phyloP scores from a whole-genome alignment of 202 grass and related monocot species.

The Saccharum hybrid region DNA sequence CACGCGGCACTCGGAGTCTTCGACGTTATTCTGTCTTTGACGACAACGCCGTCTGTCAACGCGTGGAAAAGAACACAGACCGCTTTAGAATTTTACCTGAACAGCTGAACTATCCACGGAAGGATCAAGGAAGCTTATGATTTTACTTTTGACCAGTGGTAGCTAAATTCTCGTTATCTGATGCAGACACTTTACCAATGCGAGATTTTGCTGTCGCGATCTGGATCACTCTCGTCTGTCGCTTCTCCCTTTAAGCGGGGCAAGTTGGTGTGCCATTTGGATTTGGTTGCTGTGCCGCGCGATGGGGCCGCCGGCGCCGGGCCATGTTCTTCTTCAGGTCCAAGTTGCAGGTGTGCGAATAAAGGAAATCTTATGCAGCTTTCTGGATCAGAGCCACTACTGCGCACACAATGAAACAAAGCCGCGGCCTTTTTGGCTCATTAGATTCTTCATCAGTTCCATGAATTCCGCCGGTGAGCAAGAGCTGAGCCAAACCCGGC shows the following conservation, averaged over 20 bases:
- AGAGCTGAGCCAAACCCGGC: conserved; percentile 30
- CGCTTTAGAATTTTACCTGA: neutral
- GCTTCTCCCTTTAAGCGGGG: neutral
- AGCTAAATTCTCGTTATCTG: conserved; percentile 1
- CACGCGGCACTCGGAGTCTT: neutral
- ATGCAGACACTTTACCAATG: conserved; percentile 36
- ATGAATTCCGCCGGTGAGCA: conserved; percentile 32
- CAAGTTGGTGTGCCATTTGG: conserved; percentile 12
- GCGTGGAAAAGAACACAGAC: neutral
- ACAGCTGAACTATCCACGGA: conserved; percentile 6
- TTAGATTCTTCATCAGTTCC: neutral
- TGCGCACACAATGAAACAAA: conserved; percentile 9
- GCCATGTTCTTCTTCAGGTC: conserved; percentile 7
- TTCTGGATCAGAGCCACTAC: conserved; percentile 7
- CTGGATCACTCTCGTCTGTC: conserved; percentile 37
- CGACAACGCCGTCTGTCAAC: conserved; percentile 3
- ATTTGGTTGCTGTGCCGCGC: neutral
- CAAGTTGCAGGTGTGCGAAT: conserved; percentile 19
- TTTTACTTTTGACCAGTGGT: conserved; percentile 41
- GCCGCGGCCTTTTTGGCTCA: neutral
- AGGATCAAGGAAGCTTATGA: conserved; percentile 6
- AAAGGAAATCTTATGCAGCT: conserved; percentile 16
- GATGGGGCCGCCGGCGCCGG: conserved; percentile 2
- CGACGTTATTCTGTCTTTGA: neutral
- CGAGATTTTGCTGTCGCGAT: conserved; percentile 27